Conservation (phyloP, 768 basidiomycete species). For the Hirschioporus abietinus region DNA sequence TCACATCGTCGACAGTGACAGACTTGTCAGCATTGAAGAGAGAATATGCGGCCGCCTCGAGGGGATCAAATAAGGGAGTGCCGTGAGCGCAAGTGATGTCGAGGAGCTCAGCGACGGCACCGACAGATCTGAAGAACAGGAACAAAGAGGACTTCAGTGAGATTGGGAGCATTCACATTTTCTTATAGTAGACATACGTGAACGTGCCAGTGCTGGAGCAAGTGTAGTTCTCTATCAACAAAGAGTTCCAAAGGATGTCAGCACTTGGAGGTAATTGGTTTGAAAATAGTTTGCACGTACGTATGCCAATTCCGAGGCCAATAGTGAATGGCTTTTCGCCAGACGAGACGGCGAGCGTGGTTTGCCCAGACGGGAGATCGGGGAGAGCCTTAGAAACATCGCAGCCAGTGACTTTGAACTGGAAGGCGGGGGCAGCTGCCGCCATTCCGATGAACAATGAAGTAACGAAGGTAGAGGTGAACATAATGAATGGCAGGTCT, state of each 20-base stretch:
- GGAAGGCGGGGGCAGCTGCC: not conserved
- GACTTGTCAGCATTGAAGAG: constrained; percentile 8
- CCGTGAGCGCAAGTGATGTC: constrained; percentile 46
- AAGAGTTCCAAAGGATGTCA: not conserved
- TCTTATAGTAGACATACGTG: constrained; percentile 29
- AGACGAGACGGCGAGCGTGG: constrained; percentile 31
- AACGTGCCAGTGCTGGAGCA: constrained; percentile 34
- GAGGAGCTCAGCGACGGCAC: constrained; percentile 46
- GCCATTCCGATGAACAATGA: not conserved
- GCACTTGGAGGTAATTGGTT: not conserved
- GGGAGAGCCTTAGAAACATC: constrained; percentile 19
- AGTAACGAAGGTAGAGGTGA: not conserved
- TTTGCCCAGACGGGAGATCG: constrained; percentile 25
- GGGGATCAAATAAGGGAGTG: constrained; percentile 15
- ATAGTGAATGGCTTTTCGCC: constrained; percentile 31
- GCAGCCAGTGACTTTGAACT: constrained; percentile 15
- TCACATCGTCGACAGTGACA: constrained; percentile 11
- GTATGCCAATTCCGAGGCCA: constrained; percentile 42
- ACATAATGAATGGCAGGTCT: not conserved
- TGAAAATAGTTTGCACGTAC: not conserved
- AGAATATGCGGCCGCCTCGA: constrained; percentile 19
- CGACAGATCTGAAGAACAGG: constrained; percentile 8
- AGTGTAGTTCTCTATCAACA: constrained; percentile 41
- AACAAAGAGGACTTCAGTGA: constrained; percentile 7
- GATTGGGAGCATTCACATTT: not conserved